These are phyloP conservation scores for Amylocarpus encephaloides DNA, from an alignment of 2,329 filamentous ascomycete genomes.

Conservation along the genomic window DNA sequence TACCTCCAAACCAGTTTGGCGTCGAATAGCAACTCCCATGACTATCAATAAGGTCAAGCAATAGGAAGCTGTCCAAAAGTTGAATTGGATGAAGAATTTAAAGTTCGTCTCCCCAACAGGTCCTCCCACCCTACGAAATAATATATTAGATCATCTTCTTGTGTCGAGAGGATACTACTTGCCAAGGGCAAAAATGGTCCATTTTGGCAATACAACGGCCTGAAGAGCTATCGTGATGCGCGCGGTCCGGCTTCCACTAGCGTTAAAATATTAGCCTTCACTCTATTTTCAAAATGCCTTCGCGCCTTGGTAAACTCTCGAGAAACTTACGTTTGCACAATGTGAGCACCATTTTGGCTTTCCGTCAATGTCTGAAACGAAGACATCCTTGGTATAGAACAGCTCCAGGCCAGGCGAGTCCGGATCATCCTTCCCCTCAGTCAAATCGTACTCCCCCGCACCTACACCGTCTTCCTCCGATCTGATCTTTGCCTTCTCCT, in stretches of 20 bases:
- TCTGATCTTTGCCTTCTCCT: conserved; percentile 18
- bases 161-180: conserved; percentile 12
- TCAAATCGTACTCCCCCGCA: conserved; percentile 19
- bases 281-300: not conserved
- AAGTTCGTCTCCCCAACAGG: conserved; percentile 81
- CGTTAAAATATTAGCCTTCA: not conserved
- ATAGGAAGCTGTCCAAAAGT: conserved; percentile 63
- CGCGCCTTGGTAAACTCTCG: no score
- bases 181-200: conserved; percentile 93
- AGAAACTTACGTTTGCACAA: conserved; percentile 60
- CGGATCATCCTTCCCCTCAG: conserved; percentile 31
- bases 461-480: conserved; percentile 18
- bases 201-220: conserved; percentile 84
- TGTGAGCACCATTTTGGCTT: conserved; percentile 80
- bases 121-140: conserved; percentile 66
- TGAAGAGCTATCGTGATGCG: conserved; percentile 82
- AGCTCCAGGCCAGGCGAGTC: conserved; percentile 63
- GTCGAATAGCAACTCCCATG: conserved; percentile 52
- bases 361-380: conserved; percentile 76
- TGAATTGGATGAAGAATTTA: conserved; percentile 91
- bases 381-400: conserved; percentile 79
- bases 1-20: conserved; percentile 36
- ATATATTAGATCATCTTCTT: conserved; percentile 3
- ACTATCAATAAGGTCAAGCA: conserved; percentile 59
- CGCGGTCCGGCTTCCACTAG: conserved; percentile 67